A percentile compares a stretch with the other conserved stretches of the same genome.
These are phyloP conservation scores for Miamiensis avidus DNA, from an alignment of 169 alveolate genomes.

Conservation along the genomic window DNA sequence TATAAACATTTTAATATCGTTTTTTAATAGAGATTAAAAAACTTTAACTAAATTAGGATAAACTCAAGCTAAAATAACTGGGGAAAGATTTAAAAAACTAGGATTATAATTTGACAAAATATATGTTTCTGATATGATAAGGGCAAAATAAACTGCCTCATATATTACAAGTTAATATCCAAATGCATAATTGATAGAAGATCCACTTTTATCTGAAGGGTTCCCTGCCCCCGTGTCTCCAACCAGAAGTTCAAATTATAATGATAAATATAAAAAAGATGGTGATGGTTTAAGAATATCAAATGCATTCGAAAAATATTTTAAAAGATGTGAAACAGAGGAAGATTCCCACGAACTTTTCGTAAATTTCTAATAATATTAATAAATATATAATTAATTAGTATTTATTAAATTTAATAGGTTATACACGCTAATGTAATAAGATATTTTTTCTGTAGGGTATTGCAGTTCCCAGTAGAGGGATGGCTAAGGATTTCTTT, in stretches of 20 bases:
- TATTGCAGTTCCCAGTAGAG: background rate
- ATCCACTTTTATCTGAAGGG: background rate
- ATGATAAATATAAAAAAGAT: background rate
- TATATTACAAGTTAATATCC: background rate
- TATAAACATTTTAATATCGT: no score
- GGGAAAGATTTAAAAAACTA: background rate
- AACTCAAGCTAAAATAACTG: background rate
- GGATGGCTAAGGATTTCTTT: background rate
- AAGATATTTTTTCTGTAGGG: background rate
- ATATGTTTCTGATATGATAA: background rate
- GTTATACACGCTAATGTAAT: background rate
- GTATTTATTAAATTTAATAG: background rate
- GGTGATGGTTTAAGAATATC: background rate
- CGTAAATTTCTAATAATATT: background rate
- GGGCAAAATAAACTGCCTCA: background rate
- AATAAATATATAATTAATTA: no score
- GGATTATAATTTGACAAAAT: background rate
- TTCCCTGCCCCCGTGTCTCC: background rate
- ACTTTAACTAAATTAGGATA: background rate
- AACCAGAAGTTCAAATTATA: background rate
- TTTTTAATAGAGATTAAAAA: background rate
- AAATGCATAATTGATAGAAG: background rate
- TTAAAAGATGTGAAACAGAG: background rate
- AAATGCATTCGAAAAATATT: background rate
- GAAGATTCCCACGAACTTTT: background rate